Percentiles rank a stretch among this genome's conserved stretches.
Conservation (phyloP, 768 basidiomycete genomes). For the Rhodocollybia butyracea region DNA sequence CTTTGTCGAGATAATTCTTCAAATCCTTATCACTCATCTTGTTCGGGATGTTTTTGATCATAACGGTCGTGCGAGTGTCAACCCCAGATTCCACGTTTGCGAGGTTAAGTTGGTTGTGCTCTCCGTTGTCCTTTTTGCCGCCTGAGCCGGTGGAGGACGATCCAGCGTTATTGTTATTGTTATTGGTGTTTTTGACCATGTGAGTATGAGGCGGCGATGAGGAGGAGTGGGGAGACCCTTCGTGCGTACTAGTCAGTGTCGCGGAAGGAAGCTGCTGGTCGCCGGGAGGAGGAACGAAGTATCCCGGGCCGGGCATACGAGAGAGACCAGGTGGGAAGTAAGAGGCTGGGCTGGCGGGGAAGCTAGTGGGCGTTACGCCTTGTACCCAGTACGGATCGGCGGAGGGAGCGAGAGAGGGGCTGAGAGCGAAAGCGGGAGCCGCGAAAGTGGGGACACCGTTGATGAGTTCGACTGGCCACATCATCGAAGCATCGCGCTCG, state of each 20-base stretch:
- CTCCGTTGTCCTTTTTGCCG: constrained; percentile 17
- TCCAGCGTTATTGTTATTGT: too few relatives aligned
- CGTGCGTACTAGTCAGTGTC: not conserved
- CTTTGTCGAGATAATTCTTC: constrained; percentile 61
- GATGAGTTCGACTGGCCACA: not conserved
- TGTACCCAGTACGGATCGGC: not conserved
- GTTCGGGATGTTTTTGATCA: constrained; percentile 92
- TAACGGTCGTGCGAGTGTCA: constrained; percentile 82
- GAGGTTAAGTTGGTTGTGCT: constrained; percentile 63
- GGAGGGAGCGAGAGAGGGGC: not conserved
- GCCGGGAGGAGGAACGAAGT: not conserved
- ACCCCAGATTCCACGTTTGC: constrained; percentile 69
- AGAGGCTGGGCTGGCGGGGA: not conserved
- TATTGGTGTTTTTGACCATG: not conserved
- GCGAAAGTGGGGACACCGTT: not conserved
- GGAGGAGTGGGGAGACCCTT: not conserved
- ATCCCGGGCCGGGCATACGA: not conserved
- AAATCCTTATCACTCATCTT: constrained; percentile 82
- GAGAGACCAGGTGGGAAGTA: not conserved
- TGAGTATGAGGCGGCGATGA: not conserved
- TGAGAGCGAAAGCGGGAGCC: not conserved
- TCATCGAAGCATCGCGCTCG: not conserved
- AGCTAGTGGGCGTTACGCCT: not conserved
- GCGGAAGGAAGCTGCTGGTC: not conserved
- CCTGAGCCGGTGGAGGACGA: not conserved